A percentile compares a stretch with the other conserved stretches of the same genome.
phyloP scores from a whole-genome alignment of 2,329 filamentous ascomycete species.

The Cladophialophora chaetospira region DNA sequence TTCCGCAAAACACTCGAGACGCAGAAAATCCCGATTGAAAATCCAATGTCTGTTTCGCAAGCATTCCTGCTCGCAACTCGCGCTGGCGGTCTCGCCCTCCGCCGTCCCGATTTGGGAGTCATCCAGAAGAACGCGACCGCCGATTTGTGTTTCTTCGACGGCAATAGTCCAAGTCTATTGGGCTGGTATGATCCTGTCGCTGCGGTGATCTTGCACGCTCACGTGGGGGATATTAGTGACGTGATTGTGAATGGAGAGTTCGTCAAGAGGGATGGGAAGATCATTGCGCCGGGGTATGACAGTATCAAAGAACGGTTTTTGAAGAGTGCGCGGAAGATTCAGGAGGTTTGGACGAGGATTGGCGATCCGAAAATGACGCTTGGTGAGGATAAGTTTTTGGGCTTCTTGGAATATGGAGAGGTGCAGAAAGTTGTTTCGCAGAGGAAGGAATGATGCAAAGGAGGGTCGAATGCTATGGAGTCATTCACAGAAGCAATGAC shows the following conservation, averaged over 20 bases:
- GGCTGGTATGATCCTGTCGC: constrained; percentile 55
- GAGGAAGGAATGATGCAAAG: too few species aligned
- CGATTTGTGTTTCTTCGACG: constrained; percentile 56
- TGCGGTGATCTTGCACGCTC: constrained; percentile 58
- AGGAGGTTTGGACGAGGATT: not conserved
- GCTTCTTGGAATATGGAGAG: too few species aligned
- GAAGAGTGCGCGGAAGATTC: not conserved
- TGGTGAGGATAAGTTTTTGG: too few species aligned
- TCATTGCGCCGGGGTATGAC: constrained; percentile 27
- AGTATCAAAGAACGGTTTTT: not conserved
- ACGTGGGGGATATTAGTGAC: constrained; percentile 53
- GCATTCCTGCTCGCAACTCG: constrained; percentile 60
- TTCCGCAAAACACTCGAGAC: not conserved
- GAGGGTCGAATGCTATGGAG: too few species aligned
- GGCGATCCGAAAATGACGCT: too few species aligned
- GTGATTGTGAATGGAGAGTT: constrained; percentile 56
- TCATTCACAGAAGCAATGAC: too few species aligned
- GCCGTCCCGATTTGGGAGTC: constrained; percentile 55
- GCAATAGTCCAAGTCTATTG: not conserved
- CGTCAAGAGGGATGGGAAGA: constrained; percentile 49
- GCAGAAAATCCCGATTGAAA: constrained; percentile 47
- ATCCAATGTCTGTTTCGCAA: constrained; percentile 57
- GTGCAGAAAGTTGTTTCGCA: too few species aligned
- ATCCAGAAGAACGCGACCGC: constrained; percentile 55
- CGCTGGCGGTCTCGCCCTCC: constrained; percentile 54